Percentiles rank a stretch among this genome's conserved stretches.
These are phyloP conservation scores for Rosa lucieae DNA, from an alignment of 306 rosid genomes.

Conservation along the genomic window DNA sequence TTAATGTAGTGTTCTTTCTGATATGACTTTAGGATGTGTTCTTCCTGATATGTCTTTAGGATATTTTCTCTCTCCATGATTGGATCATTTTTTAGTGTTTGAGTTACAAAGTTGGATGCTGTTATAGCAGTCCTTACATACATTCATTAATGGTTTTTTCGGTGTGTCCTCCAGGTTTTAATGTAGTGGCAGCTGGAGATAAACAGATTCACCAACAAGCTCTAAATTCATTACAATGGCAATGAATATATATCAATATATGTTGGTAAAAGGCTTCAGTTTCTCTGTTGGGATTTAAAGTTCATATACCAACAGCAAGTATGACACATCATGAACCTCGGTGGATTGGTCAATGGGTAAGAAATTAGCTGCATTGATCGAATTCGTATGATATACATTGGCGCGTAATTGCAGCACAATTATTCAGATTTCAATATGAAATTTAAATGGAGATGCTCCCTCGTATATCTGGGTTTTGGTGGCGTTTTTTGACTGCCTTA, in stretches of 20 bases:
- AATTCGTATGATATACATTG: not conserved
- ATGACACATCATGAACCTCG: not conserved
- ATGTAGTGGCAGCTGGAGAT: conserved; percentile 91
- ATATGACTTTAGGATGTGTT: not conserved
- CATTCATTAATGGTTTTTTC: not conserved
- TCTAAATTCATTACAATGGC: conserved; percentile 66
- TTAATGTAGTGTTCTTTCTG: not conserved
- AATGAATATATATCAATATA: conserved; percentile 24
- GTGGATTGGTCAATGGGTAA: not conserved
- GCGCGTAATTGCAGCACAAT: not conserved
- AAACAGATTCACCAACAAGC: conserved; percentile 70
- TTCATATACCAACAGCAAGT: not conserved
- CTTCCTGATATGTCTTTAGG: not conserved
- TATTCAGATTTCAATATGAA: not conserved
- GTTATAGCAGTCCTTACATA: not conserved
- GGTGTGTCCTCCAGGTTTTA: conserved; percentile 54
- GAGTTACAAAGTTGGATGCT: not conserved
- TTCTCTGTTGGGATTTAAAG: not conserved
- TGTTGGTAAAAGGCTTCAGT: not conserved
- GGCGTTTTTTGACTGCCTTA: not conserved
- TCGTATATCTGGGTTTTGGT: not conserved
- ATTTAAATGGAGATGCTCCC: not conserved
- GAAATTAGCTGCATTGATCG: not conserved
- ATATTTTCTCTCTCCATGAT: conserved; percentile 5
- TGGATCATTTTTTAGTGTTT: conserved; percentile 9